Evolutionary conservation across 257 asterid species (phyloP).

Genomic region (Solanum microdontum): DNA sequence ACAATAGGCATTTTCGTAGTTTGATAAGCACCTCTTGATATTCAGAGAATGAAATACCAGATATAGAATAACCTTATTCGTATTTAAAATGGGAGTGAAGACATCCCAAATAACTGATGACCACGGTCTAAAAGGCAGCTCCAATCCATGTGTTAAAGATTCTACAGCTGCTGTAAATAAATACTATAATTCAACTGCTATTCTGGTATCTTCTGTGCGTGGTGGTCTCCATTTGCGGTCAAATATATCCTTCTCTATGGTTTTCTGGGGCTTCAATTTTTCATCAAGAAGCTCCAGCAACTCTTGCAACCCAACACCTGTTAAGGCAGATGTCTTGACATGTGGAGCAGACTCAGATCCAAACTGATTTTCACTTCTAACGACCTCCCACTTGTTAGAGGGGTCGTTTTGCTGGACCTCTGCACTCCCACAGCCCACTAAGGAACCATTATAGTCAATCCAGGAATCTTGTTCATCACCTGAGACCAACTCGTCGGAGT

Average conservation of each 20-base stretch:
- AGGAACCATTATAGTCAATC: conserved; percentile 34
- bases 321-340: conserved; percentile 68
- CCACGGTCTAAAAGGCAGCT: not conserved
- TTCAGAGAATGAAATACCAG: not conserved
- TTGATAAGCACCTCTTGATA: not conserved
- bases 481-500: conserved; percentile 27
- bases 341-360: conserved; percentile 20
- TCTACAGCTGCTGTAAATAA: not conserved
- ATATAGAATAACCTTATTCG: not conserved
- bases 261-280: conserved; percentile 28
- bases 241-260: conserved; percentile 35
- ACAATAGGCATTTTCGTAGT: not conserved
- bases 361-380: not conserved
- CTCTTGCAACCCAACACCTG: conserved; percentile 77
- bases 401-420: conserved; percentile 15
- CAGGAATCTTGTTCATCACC: conserved; percentile 39
- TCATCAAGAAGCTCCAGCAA: conserved; percentile 64
- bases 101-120: not conserved
- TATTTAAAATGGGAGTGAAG: not conserved
- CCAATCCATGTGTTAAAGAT: not conserved
- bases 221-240: conserved; percentile 89
- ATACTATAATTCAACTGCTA: conserved; percentile 35
- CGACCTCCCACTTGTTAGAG: conserved; percentile 5
- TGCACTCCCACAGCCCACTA: conserved; percentile 24
- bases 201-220: conserved; percentile 30